Percentiles rank a stretch among this genome's conserved stretches.
phyloP scores from a whole-genome alignment of 148 eudicot species.

The Rhododendron mucronatum region DNA sequence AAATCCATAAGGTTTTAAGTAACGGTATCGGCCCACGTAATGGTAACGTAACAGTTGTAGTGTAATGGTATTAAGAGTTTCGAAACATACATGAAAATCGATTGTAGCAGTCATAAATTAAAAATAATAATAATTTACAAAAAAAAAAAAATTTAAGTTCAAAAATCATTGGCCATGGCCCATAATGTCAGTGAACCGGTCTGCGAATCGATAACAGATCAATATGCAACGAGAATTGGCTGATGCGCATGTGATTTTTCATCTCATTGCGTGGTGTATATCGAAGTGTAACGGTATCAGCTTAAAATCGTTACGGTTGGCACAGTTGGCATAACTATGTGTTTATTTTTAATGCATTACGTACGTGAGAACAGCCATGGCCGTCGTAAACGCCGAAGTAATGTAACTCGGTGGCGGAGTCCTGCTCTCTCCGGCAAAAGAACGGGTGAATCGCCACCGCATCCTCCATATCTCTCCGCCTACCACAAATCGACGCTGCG shows the following conservation, averaged over 20 bases:
- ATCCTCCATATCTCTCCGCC: conserved; percentile 78
- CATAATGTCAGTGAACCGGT: no score
- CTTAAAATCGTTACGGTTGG: no score
- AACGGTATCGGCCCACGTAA: no score
- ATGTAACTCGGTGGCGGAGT: conserved; percentile 23
- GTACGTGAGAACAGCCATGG: conserved; percentile 84
- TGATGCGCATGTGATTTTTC: no score
- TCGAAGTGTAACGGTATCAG: background rate
- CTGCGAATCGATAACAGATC: no score
- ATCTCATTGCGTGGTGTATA: no score
- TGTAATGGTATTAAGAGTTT: no score
- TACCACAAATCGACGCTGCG: conserved; percentile 60
- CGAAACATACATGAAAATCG: background rate
- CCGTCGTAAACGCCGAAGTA: conserved; percentile 82
- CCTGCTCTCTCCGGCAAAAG: conserved; percentile 19
- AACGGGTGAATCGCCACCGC: conserved; percentile 66
- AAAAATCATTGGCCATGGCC: no score
- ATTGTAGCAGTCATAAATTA: background rate
- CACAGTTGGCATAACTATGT: background rate
- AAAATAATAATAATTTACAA: no score
- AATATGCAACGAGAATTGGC: no score
- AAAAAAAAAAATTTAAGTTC: background rate
- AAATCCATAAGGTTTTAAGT: background rate
- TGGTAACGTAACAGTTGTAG: no score
- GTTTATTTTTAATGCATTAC: background rate